These are phyloP conservation scores for Nannochloris sp. DNA, from an alignment of 139 green algal species.

Conservation along the genomic window DNA sequence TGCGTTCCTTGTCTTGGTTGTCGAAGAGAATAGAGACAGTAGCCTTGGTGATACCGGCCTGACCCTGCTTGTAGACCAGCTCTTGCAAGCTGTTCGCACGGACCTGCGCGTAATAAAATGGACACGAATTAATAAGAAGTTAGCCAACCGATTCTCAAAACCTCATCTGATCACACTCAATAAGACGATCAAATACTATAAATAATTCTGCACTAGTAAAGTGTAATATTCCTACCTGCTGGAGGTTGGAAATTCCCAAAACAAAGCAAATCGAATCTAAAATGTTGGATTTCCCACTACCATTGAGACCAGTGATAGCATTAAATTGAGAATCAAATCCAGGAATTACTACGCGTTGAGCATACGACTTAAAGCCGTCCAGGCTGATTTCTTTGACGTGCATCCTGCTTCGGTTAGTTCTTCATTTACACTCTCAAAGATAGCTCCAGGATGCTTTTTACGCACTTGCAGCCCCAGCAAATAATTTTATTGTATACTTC, in stretches of 20 bases:
- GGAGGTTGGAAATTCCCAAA: constrained; percentile 92
- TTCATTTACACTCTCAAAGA: too few species aligned
- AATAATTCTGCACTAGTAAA: background rate
- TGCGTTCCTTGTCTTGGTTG: constrained; percentile 72
- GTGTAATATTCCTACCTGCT: constrained; percentile 53
- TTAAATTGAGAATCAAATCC: constrained; percentile 96
- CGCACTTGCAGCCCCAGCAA: too few species aligned
- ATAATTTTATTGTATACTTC: too few species aligned
- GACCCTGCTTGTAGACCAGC: constrained; percentile 98
- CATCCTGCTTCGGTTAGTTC: constrained; percentile 69
- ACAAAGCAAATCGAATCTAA: constrained; percentile 99
- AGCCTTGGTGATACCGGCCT: constrained; percentile 95
- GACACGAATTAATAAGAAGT: background rate
- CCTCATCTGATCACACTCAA: background rate
- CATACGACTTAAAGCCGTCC: constrained; percentile 99
- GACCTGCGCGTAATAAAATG: constrained; percentile 61
- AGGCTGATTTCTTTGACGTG: constrained; percentile 93
- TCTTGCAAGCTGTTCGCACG: constrained; percentile 88
- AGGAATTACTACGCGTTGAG: constrained; percentile 71
- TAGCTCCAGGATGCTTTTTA: too few species aligned
- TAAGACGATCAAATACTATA: background rate
- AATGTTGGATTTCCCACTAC: constrained; percentile 97
- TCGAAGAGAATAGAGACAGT: constrained; percentile 96
- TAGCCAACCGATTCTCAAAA: background rate
- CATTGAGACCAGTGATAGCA: constrained; percentile 97